Evolutionary conservation across 2,329 filamentous ascomycete genomes (phyloP).

Genomic region (Xylaria sp.): DNA sequence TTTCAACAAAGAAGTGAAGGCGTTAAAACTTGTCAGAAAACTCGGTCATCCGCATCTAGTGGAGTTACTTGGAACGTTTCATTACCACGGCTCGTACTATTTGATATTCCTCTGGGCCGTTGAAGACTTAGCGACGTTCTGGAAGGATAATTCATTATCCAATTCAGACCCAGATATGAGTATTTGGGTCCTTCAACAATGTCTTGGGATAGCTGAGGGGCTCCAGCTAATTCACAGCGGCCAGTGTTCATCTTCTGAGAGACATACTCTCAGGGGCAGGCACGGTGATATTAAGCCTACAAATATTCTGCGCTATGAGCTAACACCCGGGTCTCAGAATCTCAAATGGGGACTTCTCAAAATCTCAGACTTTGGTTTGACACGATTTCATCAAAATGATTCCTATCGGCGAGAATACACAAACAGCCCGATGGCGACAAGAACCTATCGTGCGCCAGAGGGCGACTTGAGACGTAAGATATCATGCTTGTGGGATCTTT

Average conservation of each 20-base stretch:
- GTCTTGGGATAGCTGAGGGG: neutral
- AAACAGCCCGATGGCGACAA: neutral
- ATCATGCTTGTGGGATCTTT: neutral
- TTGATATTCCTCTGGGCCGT: conserved; percentile 4
- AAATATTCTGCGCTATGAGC: conserved; percentile 1
- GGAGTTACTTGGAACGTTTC: neutral
- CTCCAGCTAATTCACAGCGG: neutral
- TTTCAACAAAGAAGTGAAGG: neutral
- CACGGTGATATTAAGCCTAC: conserved; percentile 5
- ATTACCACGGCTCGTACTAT: neutral
- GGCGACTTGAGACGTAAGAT: neutral
- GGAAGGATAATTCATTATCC: too few relatives aligned
- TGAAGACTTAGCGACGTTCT: neutral
- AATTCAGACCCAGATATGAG: neutral
- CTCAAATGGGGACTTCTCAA: neutral
- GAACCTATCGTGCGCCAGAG: neutral
- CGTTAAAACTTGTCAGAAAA: neutral
- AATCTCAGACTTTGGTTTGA: conserved; percentile 10
- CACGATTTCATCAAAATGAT: neutral
- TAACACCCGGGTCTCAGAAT: neutral
- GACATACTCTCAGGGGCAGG: neutral
- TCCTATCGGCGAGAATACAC: neutral
- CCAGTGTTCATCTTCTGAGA: neutral
- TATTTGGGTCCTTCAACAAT: conserved; percentile 1
- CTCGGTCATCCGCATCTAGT: neutral